Evolutionary conservation across 2,329 filamentous ascomycete species (phyloP).

Genomic region (Trichoderma atrobrunneum): DNA sequence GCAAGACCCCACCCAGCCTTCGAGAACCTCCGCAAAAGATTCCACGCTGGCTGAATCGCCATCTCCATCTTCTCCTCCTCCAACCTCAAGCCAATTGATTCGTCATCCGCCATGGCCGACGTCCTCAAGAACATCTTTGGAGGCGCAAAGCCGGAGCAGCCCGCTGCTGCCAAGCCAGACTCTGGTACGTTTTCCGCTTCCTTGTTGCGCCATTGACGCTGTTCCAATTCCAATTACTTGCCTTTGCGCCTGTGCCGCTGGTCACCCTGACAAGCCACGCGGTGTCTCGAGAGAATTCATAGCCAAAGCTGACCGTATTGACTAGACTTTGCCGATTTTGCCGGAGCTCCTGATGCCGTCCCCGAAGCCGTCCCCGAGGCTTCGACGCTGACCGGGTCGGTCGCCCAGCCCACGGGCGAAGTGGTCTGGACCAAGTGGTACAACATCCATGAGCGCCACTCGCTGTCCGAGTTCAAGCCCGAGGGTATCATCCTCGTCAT

Average conservation of each 20-base stretch:
- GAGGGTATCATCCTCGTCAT: constrained; percentile 80
- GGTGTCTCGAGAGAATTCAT: background rate
- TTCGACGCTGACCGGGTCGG: constrained; percentile 45
- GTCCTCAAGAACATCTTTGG: constrained; percentile 68
- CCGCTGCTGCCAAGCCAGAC: constrained; percentile 53
- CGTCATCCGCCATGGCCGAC: constrained; percentile 49
- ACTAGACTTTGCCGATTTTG: constrained; percentile 91
- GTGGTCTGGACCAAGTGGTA: constrained; percentile 93
- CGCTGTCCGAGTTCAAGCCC: constrained; percentile 77
- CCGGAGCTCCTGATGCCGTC: constrained; percentile 67
- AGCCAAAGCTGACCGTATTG: background rate
- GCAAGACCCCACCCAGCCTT: constrained; percentile 14
- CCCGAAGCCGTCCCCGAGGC: constrained; percentile 49
- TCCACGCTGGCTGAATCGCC: constrained; percentile 22
- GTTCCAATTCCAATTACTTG: background rate
- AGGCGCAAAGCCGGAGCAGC: constrained; percentile 53
- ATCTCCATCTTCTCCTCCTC: constrained; percentile 16
- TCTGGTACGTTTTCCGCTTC: constrained; percentile 53
- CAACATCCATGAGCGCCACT: constrained; percentile 88
- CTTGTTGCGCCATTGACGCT: background rate
- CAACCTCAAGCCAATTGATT: constrained; percentile 25
- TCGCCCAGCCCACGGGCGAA: constrained; percentile 42
- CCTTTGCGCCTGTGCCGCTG: background rate
- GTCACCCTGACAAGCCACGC: background rate
- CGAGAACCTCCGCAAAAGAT: constrained; percentile 21